These are phyloP conservation scores for Lentinula lateritia DNA, from an alignment of 768 basidiomycete species.

Conservation along the genomic window DNA sequence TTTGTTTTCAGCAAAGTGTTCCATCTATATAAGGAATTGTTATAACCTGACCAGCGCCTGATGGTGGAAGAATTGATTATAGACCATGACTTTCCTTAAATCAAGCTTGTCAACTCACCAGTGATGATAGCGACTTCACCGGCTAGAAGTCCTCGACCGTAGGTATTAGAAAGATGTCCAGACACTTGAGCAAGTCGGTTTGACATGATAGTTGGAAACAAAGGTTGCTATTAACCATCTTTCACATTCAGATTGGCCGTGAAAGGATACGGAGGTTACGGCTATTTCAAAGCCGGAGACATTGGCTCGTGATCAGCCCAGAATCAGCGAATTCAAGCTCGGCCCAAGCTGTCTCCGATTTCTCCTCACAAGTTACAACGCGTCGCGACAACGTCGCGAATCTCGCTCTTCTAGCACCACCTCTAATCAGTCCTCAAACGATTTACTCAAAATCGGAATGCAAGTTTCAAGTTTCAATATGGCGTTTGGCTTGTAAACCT, in stretches of 20 bases:
- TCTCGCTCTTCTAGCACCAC: no score
- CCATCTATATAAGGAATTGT: background rate
- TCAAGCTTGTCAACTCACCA: constrained; percentile 37
- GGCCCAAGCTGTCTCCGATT: no score
- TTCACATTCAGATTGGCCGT: background rate
- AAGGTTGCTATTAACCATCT: background rate
- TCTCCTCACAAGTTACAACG: no score
- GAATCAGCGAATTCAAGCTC: no score
- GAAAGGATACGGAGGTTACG: background rate
- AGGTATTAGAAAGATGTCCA: constrained; percentile 55
- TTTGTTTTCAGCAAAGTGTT: constrained; percentile 4
- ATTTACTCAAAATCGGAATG: no score
- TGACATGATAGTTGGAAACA: constrained; percentile 31
- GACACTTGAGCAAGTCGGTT: constrained; percentile 64
- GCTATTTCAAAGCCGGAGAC: background rate
- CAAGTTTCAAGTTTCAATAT: no score
- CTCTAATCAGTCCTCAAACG: no score
- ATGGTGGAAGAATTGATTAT: constrained; percentile 5
- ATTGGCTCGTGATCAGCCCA: no score
- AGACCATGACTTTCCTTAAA: background rate
- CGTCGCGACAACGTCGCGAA: no score
- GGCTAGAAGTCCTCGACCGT: constrained; percentile 54
- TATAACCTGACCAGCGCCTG: constrained; percentile 72
- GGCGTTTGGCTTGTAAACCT: background rate
- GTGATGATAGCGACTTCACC: constrained; percentile 86